These are phyloP conservation scores for Stentor roeselii DNA, from an alignment of 73 alveolate species.

Conservation along the genomic window DNA sequence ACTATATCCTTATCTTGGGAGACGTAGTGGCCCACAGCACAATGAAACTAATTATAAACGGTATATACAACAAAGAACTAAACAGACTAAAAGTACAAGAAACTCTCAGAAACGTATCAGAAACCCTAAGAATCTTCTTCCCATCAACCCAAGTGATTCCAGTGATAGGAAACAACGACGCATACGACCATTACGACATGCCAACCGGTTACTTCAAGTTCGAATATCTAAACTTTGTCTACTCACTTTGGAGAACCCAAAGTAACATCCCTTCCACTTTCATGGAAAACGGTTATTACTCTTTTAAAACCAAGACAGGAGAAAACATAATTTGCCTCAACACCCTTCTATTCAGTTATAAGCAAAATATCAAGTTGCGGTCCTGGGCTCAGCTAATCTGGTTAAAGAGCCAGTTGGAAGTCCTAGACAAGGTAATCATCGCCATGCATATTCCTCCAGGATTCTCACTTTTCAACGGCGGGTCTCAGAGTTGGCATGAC, in stretches of 20 bases:
- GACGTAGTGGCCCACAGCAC: background rate
- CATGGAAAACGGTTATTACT: background rate
- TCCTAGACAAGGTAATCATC: background rate
- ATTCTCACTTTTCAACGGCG: background rate
- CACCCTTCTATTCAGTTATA: background rate
- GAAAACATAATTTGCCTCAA: background rate
- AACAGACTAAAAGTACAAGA: background rate
- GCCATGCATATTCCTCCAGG: background rate
- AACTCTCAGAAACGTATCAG: background rate
- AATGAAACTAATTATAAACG: background rate
- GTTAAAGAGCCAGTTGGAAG: background rate
- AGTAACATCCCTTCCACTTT: background rate
- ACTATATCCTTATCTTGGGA: background rate
- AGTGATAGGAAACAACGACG: slow-evolving; percentile 10
- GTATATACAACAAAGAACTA: background rate
- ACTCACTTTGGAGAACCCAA: background rate
- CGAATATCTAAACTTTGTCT: background rate
- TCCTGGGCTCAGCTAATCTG: background rate
- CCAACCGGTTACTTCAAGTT: background rate
- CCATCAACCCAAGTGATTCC: slow-evolving; percentile 7
- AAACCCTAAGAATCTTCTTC: too few relatives aligned
- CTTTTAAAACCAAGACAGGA: background rate
- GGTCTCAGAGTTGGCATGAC: background rate
- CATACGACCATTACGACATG: background rate
- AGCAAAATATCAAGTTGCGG: background rate